A percentile compares a stretch with the other conserved stretches of the same genome.
phyloP scores from a whole-genome alignment of 495 filamentous ascomycete genomes.

The Trichoderma virens region DNA sequence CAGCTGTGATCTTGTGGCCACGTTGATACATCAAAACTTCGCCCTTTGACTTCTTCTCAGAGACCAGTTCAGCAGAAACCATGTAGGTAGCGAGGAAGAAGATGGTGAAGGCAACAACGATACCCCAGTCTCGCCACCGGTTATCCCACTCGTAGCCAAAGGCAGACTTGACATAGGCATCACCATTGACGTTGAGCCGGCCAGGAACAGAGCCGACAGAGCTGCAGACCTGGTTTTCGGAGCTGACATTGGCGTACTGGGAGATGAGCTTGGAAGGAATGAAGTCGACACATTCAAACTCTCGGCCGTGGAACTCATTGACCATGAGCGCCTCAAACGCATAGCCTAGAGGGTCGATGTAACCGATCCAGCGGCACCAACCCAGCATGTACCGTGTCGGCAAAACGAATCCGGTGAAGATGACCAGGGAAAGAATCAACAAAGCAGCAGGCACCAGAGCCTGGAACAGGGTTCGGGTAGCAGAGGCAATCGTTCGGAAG shows the following conservation, averaged over 20 bases:
- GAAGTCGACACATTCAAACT: slow-evolving; percentile 52
- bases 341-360: slow-evolving; percentile 77
- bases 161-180: slow-evolving; percentile 54
- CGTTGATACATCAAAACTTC: slow-evolving; percentile 83
- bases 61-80: slow-evolving; percentile 62
- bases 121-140: slow-evolving; percentile 77
- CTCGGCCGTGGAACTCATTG: slow-evolving; percentile 70
- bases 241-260: slow-evolving; percentile 37
- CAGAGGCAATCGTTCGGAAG: slow-evolving; percentile 77
- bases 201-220: slow-evolving; percentile 57
- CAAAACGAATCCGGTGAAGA: slow-evolving; percentile 88
- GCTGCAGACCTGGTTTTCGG: slow-evolving; percentile 47
- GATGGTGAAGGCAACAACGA: slow-evolving; percentile 66
- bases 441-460: slow-evolving; percentile 78
- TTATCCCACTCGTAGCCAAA: slow-evolving; percentile 55
- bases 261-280: slow-evolving; percentile 44
- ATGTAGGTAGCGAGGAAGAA: slow-evolving; percentile 63
- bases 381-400: slow-evolving; percentile 67
- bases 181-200: slow-evolving; percentile 46
- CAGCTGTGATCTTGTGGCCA: slow-evolving; percentile 52
- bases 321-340: slow-evolving; percentile 84
- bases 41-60: slow-evolving; percentile 73
- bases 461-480: slow-evolving; percentile 70
- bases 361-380: slow-evolving; percentile 87
- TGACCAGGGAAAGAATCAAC: slow-evolving; percentile 72